These are phyloP conservation scores for Trypanosomatidae sp. DNA, from an alignment of 208 protist genomes.

Conservation along the genomic window DNA sequence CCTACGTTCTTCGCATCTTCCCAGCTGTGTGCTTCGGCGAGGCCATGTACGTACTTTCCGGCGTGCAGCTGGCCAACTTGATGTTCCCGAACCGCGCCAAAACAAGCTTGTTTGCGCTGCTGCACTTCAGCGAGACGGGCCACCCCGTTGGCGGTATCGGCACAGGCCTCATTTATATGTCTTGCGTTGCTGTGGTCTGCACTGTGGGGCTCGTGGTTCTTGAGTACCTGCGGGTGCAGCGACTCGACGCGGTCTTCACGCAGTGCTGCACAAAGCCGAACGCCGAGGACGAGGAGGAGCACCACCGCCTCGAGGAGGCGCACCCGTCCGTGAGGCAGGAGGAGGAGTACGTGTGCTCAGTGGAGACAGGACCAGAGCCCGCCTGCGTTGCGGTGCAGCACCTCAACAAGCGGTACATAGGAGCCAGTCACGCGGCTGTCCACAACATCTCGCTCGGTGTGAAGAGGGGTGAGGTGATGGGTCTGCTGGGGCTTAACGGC, in stretches of 20 bases:
- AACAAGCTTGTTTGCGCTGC: constrained; percentile 40
- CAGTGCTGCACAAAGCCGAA: constrained; percentile 22
- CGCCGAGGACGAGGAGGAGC: constrained; percentile 19
- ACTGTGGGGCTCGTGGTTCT: constrained; percentile 54
- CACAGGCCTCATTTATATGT: constrained; percentile 79
- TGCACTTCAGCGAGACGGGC: constrained; percentile 28
- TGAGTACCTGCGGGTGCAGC: constrained; percentile 55
- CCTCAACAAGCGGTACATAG: constrained; percentile 56
- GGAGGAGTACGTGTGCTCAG: constrained; percentile 47
- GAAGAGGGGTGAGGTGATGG: constrained; percentile 76
- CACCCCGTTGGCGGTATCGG: constrained; percentile 54
- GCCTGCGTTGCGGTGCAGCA: constrained; percentile 72
- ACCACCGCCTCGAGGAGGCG: constrained; percentile 15
- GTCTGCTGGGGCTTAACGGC: constrained; percentile 91
- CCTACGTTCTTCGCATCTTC: constrained; percentile 57
- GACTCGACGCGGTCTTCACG: constrained; percentile 18
- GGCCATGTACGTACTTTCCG: constrained; percentile 65
- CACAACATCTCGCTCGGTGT: constrained; percentile 76
- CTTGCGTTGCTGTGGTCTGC: constrained; percentile 44
- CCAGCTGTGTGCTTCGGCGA: constrained; percentile 80
- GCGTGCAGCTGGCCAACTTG: constrained; percentile 45
- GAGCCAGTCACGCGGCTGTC: constrained; percentile 37
- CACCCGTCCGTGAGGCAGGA: constrained; percentile 40
- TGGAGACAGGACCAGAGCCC: constrained; percentile 32
- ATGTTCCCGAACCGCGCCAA: constrained; percentile 37